Evolutionary conservation across 768 basidiomycete genomes (phyloP), one percentile per base, ranked within the genome.

Genomic region (Mycena leptocephala): DNA sequence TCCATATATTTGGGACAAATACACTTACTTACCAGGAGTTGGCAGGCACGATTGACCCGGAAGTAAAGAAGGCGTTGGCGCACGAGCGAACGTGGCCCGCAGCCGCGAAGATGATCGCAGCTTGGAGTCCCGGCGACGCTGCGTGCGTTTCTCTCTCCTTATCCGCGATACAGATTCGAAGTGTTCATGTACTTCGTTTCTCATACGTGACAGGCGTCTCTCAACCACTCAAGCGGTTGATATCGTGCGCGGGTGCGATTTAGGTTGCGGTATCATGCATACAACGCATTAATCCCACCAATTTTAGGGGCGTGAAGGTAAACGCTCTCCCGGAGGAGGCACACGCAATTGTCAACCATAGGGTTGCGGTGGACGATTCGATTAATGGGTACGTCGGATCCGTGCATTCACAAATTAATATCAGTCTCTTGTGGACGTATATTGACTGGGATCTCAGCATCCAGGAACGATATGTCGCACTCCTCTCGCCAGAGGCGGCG

Each of bases 171-270:
- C n/a, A n/a, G n/a, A n/a, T n/a, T n/a, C n/a, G n/a, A n/a, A n/a
- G n/a, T n/a, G n/a, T n/a, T n/a, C n/a, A n/a, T 26, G 88, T 89
- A 51, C 67, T 80, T 28, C 81, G 84, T 30, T 79, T 83, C 39
- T 77, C 79, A 18, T 33, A 22, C 20, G 32, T n/a, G n/a, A 24
- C 68, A 86, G 81, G 35, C 79, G 86, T 18, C 80, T 88, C 5
- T 83, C 86, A 22, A 92, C 91, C 14, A 91, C 92, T 9, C 90
- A 92, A 80, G 92, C 92, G 2, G 87, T 90, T 22, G 91, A 92
- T 76, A 78, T 93, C 18, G 79, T 87, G 4, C 72, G 76, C 9
- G 62, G 85, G 86, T 13, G 18, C 16, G 43, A 8, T 8, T 46
- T n/a, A n/a, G n/a, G n/a, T n/a, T n/a, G n/a, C n/a, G n/a, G n/a